Evolutionary conservation across 306 rosid species (phyloP).

Genomic region (Lablab purpureus): DNA sequence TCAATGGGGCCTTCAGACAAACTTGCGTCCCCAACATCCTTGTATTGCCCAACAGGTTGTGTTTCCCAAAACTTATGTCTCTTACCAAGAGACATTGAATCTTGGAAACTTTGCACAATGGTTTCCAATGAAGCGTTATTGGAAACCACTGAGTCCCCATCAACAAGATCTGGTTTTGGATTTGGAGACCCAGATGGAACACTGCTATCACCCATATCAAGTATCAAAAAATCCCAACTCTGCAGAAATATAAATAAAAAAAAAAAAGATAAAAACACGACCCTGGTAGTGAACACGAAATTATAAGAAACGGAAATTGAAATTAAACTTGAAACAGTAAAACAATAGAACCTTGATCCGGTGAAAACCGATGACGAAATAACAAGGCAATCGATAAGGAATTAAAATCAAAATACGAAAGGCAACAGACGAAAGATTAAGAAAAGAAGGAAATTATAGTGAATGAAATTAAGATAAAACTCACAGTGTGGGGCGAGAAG

Average conservation of each 20-base stretch:
- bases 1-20: conserved; percentile 76
- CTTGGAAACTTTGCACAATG: conserved; percentile 64
- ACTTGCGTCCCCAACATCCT: conserved; percentile 64
- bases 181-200: conserved; percentile 43
- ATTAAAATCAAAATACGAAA: conserved; percentile 13
- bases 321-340: not conserved
- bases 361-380: not conserved
- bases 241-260: not conserved
- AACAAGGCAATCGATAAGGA: not conserved
- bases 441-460: not conserved
- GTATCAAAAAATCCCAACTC: not conserved
- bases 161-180: conserved; percentile 43
- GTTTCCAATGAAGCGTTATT: conserved; percentile 58
- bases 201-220: conserved; percentile 41
- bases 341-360: conserved; percentile 9
- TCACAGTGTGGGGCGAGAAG: not conserved
- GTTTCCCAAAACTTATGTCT: conserved; percentile 63
- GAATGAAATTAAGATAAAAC: not conserved
- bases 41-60: conserved; percentile 82
- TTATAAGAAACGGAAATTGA: not conserved
- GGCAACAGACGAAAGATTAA: not conserved
- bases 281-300: not conserved
- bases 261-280: not conserved
- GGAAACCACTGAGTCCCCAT: not conserved
- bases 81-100: conserved; percentile 65